Evolutionary conservation across 805 yeast genomes (phyloP).

Genomic region (Yamadazyma endophytica): DNA sequence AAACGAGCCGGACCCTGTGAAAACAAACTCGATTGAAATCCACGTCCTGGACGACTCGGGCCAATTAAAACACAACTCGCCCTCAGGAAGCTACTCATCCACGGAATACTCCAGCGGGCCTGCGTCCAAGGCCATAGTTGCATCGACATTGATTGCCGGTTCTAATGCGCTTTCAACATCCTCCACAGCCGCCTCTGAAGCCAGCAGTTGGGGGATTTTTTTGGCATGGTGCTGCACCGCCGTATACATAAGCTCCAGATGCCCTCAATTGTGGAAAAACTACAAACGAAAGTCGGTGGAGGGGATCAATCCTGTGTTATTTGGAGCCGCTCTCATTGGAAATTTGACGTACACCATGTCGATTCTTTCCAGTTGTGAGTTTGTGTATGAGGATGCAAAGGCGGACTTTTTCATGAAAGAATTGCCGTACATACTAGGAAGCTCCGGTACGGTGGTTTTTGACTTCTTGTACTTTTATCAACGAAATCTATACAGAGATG

Average conservation of each 20-base stretch:
- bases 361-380: conserved; percentile 62
- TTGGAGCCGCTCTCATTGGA: conserved; percentile 74
- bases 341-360: conserved; percentile 74
- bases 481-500: conserved; percentile 30
- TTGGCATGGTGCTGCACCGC: conserved; percentile 78
- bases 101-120: conserved; percentile 4
- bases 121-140: conserved; percentile 7
- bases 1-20: conserved; percentile 1
- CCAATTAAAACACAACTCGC: conserved; percentile 10
- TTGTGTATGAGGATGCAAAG: conserved; percentile 29
- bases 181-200: background rate
- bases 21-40: conserved; percentile 2
- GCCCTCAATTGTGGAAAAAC: conserved; percentile 83
- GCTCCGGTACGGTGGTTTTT: conserved; percentile 79
- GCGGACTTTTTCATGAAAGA: conserved; percentile 57
- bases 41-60: conserved; percentile 6
- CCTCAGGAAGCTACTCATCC: conserved; percentile 14
- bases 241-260: conserved; percentile 71
- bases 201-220: conserved; percentile 13
- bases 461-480: conserved; percentile 72
- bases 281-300: conserved; percentile 75
- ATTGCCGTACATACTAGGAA: conserved; percentile 78
- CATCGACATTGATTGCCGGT: conserved; percentile 5
- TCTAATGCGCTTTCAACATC: conserved; percentile 13
- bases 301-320: conserved; percentile 78